Evolutionary conservation across 371 early-diverging fungal genomes (phyloP).

Genomic region (Mortierella sp.): DNA sequence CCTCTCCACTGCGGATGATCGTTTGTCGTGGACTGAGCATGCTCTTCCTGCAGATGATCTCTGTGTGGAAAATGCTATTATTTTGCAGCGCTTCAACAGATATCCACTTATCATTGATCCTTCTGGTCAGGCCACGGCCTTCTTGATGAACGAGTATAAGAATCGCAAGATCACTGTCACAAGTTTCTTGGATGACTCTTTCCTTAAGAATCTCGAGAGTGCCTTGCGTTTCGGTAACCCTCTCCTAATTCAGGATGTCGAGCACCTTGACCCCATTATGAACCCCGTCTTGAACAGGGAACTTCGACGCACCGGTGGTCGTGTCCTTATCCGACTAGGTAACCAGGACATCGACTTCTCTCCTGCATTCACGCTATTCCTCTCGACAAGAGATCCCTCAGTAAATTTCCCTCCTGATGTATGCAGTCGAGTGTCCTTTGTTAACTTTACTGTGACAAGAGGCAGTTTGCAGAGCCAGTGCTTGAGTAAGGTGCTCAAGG

Average conservation of each 20-base stretch:
- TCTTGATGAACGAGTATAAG: constrained; percentile 89
- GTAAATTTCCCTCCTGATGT: constrained; percentile 96
- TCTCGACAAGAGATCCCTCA: constrained; percentile 95
- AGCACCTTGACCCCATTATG: constrained; percentile 96
- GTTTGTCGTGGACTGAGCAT: constrained; percentile 91
- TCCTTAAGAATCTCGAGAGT: constrained; percentile 97
- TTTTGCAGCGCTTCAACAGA: constrained; percentile 94
- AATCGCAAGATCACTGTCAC: constrained; percentile 93
- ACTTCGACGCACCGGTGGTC: constrained; percentile 95
- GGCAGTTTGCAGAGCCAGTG: constrained; percentile 97
- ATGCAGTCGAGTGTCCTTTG: constrained; percentile 97
- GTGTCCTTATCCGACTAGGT: constrained; percentile 95
- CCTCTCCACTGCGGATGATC: constrained; percentile 93
- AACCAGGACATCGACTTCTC: constrained; percentile 99
- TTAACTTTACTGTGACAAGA: constrained; percentile 98
- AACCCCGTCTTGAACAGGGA: constrained; percentile 98
- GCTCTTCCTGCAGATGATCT: constrained; percentile 92
- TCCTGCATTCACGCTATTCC: constrained; percentile 94
- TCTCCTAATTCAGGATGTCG: constrained; percentile 96
- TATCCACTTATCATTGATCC: constrained; percentile 99
- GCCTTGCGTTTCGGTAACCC: constrained; percentile 99
- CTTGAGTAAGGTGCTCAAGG: constrained; percentile 93
- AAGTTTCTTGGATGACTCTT: constrained; percentile 97
- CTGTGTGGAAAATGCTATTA: constrained; percentile 97
- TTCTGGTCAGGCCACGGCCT: constrained; percentile 92